Evolutionary conservation across 2,329 filamentous ascomycete species (phyloP).

Genomic region (Periconia digitata): DNA sequence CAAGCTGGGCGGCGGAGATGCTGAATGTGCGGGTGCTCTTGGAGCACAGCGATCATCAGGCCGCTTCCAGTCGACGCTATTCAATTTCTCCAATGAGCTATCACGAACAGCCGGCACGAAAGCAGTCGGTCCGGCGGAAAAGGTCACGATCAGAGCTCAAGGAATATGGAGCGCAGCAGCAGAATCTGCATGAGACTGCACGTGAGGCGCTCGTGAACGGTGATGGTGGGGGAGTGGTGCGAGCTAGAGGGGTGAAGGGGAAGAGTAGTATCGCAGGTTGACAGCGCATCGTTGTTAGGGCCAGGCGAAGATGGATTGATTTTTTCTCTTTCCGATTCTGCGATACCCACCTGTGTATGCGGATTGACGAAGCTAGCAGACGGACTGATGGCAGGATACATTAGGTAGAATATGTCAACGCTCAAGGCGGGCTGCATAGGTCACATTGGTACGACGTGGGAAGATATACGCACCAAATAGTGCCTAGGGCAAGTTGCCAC

Average conservation of each 20-base stretch:
- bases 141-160: conserved; percentile 29
- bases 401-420: not conserved
- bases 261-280: not conserved
- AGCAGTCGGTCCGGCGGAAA: conserved; percentile 25
- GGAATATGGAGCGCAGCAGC: conserved; percentile 25
- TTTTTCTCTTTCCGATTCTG: no score
- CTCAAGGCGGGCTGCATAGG: not conserved
- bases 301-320: not conserved
- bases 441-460: not conserved
- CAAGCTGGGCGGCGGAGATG: conserved; percentile 27
- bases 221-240: not conserved
- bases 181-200: conserved; percentile 23
- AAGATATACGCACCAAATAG: no score
- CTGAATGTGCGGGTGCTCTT: conserved; percentile 32
- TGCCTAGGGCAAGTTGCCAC: no score
- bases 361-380: no score
- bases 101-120: conserved; percentile 14
- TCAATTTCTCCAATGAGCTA: conserved; percentile 20
- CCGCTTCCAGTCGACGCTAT: conserved; percentile 18
- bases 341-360: no score
- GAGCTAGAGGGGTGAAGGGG: not conserved
- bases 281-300: not conserved
- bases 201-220: conserved; percentile 14
- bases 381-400: no score
- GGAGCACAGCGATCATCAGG: conserved; percentile 22